Evolutionary conservation across 192 early-diverging fungal genomes (phyloP), one percentile per base, ranked within the genome.

Genomic region (Coemansia sp.): DNA sequence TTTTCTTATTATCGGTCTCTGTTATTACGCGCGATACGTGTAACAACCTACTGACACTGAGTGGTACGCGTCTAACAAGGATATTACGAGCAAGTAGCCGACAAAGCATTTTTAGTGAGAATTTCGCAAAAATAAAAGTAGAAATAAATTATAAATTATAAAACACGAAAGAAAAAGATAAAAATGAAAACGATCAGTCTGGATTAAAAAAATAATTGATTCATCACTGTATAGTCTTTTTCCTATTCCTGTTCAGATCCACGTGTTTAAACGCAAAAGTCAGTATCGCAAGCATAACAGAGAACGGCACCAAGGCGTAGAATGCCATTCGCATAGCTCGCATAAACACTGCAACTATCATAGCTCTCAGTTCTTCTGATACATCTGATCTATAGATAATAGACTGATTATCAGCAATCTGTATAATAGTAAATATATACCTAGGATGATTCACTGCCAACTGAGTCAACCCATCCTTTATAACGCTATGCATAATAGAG

Each of bases 261-360:
- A 69, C 13, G 47, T 77, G 80, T 63, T 74, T 60, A 43, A 77
- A 77, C 6, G 68, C 66, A 40, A 82, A 52, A 2, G 75, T 68
- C 10, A 46, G 46, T 57, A 82, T 38, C 0, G 74, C 39, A 46
- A 82, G 61, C 26, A 75, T 35, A 0, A 55, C 63, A 2, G 75
- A 74, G 38, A 91, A 81, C 1, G 88, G 88, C 14, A 87, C 73
- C 59, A 88, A 66, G n/a, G 81, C 84, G 52, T 75, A 74, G 72
- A 86, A 89, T 6, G 86, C 71, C 26, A 68, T 62, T 4, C 85
- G 80, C 72, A 88, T 85, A 7, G 85, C 77, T 42, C 64, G 47
- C 38, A 79, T 79, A 73, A 86, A 91, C 3, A 87, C 76, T 1
- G 46, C 68, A 13, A 86, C 67, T 39, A 78, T 65, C 7, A 30